Evolutionary conservation across 805 yeast species (phyloP).

Genomic region (Saccharomycopsis selenospora): DNA sequence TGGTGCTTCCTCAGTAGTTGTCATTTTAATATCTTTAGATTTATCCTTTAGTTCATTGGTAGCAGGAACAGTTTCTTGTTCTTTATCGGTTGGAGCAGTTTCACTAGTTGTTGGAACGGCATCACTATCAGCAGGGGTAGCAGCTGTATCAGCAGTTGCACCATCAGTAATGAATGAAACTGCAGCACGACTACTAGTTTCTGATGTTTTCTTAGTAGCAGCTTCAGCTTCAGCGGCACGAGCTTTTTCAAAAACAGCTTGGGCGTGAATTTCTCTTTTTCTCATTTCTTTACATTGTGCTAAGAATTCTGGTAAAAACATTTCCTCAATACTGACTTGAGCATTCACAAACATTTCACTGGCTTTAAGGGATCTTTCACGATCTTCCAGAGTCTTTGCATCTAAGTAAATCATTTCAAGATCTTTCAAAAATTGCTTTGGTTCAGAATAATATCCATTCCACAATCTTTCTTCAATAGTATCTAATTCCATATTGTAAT

Average conservation of each 20-base stretch:
- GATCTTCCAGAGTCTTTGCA: constrained; percentile 63
- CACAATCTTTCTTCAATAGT: constrained; percentile 90
- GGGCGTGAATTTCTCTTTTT: constrained; percentile 54
- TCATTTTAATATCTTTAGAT: too few species aligned
- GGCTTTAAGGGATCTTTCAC: constrained; percentile 75
- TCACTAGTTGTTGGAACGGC: too few species aligned
- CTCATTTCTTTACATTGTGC: constrained; percentile 71
- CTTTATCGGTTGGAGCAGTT: constrained; percentile 29
- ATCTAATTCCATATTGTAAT: constrained; percentile 86
- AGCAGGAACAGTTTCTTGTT: constrained; percentile 27
- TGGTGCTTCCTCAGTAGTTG: too few species aligned
- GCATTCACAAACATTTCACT: constrained; percentile 96
- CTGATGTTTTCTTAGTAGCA: constrained; percentile 12
- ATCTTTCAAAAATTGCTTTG: constrained; percentile 81
- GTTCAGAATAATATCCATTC: constrained; percentile 94
- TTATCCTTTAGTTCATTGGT: too few species aligned
- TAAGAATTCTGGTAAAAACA: constrained; percentile 62
- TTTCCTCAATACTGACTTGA: constrained; percentile 90
- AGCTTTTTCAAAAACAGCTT: constrained; percentile 34
- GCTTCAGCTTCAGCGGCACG: constrained; percentile 3
- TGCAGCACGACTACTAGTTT: constrained; percentile 95
- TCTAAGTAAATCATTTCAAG: constrained; percentile 79
- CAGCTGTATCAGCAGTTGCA: constrained; percentile 74
- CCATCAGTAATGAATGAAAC: constrained; percentile 43
- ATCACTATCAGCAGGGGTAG: constrained; percentile 53